Evolutionary conservation across 2,329 filamentous ascomycete species (phyloP).

Genomic region (Xylariaceae sp.): DNA sequence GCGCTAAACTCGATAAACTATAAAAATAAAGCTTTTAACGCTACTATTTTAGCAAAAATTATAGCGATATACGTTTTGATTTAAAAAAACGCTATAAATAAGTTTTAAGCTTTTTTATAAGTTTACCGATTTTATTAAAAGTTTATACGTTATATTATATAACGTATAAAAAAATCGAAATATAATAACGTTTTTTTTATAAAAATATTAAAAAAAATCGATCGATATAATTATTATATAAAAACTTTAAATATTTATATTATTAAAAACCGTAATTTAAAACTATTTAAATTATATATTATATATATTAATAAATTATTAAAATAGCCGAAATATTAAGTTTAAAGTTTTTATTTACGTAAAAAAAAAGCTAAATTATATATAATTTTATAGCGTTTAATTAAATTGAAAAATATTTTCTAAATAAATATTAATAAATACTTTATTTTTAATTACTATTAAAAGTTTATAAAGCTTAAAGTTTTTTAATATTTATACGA

Average conservation of each 20-base stretch:
- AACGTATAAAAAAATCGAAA: not conserved
- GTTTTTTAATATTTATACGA: not conserved
- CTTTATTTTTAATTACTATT: constrained; percentile 1
- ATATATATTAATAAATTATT: constrained; percentile 1
- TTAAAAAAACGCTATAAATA: too few relatives aligned
- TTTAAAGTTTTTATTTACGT: constrained; percentile 6
- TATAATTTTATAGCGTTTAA: not conserved
- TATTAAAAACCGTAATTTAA: constrained; percentile 2
- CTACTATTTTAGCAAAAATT: too few relatives aligned
- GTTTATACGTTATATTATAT: not conserved
- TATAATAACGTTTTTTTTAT: not conserved
- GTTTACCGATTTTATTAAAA: too few relatives aligned
- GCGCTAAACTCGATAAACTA: too few relatives aligned
- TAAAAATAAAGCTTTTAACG: too few relatives aligned
- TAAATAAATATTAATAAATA: constrained; percentile 7
- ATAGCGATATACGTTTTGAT: too few relatives aligned
- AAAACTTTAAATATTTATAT: constrained; percentile 8
- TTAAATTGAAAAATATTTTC: constrained; percentile 4
- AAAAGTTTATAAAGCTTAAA: not conserved
- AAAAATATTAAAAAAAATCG: not conserved
- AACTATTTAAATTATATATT: constrained; percentile 1
- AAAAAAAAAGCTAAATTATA: constrained; percentile 1
- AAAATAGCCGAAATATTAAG: constrained; percentile 2
- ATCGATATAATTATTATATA: constrained; percentile 2
- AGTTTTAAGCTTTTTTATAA: too few relatives aligned